These are phyloP conservation scores for Fusarium metavorans DNA, from an alignment of 2,329 filamentous ascomycete genomes.

Conservation along the genomic window DNA sequence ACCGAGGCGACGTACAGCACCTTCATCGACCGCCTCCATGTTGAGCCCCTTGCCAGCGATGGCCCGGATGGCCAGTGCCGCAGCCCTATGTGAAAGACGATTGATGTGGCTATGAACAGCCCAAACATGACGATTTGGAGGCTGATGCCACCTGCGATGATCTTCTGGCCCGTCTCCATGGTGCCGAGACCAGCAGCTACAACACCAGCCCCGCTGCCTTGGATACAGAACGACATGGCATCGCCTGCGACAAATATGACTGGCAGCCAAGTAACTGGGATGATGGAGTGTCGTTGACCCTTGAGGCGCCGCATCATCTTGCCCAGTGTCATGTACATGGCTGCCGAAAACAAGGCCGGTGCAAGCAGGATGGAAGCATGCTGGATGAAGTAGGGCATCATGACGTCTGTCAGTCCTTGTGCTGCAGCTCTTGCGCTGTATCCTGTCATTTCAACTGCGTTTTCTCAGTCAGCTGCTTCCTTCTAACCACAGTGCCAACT, in stretches of 20 bases:
- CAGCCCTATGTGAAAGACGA: slow-evolving; percentile 60
- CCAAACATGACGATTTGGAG: slow-evolving; percentile 67
- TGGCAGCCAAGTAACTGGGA: slow-evolving; percentile 58
- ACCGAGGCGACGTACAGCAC: slow-evolving; percentile 53
- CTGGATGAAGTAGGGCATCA: slow-evolving; percentile 57
- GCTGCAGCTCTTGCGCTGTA: slow-evolving; percentile 51
- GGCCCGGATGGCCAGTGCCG: slow-evolving; percentile 15
- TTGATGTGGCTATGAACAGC: slow-evolving; percentile 61
- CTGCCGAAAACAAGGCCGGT: slow-evolving; percentile 61
- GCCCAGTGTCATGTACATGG: slow-evolving; percentile 65
- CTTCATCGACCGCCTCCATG: slow-evolving; percentile 51
- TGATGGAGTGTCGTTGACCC: slow-evolving; percentile 49
- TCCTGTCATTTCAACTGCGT: slow-evolving; percentile 51
- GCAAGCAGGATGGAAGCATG: slow-evolving; percentile 57
- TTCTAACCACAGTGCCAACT: slow-evolving; percentile 33
- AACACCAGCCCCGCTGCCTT: slow-evolving; percentile 50
- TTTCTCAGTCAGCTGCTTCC: neutral
- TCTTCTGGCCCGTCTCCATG: slow-evolving; percentile 57
- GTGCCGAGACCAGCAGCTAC: slow-evolving; percentile 41
- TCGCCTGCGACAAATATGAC: slow-evolving; percentile 55
- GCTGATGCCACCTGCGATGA: slow-evolving; percentile 58
- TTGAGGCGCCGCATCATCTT: slow-evolving; percentile 54
- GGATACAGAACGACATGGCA: neutral
- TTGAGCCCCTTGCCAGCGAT: slow-evolving; percentile 23
- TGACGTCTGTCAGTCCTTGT: slow-evolving; percentile 44